phyloP scores from a whole-genome alignment of 75 land plant genomes.

The Sequoia sempervirens region DNA sequence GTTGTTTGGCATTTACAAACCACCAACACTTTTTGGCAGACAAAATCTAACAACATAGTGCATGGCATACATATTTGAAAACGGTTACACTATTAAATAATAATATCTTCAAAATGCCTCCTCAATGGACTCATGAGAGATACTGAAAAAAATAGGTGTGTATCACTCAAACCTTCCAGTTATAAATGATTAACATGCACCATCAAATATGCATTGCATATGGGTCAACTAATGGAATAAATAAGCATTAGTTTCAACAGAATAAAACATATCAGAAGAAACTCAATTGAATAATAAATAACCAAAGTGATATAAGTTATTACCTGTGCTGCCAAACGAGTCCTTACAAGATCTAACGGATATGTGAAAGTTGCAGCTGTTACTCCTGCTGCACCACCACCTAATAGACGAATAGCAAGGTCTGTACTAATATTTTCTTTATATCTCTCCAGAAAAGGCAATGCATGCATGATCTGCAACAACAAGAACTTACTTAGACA shows the following conservation, averaged over 20 bases:
- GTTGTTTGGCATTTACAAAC: neutral
- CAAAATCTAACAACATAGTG: neutral
- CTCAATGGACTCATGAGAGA: too few species aligned
- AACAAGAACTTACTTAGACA: neutral
- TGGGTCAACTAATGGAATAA: neutral
- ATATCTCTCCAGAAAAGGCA: slow-evolving; percentile 35
- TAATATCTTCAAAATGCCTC: neutral
- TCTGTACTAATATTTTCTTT: slow-evolving; percentile 56
- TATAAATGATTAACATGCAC: neutral
- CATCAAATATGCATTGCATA: neutral
- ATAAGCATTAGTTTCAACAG: neutral
- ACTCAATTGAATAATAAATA: neutral
- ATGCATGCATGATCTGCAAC: slow-evolving; percentile 38
- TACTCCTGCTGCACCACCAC: slow-evolving; percentile 87
- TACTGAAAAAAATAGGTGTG: too few species aligned
- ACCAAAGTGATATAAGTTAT: neutral
- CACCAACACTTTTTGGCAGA: neutral
- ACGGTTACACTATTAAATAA: neutral
- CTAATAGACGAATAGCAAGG: slow-evolving; percentile 53
- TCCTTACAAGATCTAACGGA: slow-evolving; percentile 90
- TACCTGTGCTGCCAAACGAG: slow-evolving; percentile 96
- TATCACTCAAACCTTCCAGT: neutral
- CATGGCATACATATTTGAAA: neutral
- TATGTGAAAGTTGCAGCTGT: slow-evolving; percentile 90
- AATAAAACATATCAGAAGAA: neutral